These are phyloP conservation scores for Candida succiphila DNA, from an alignment of 805 yeast genomes.

Conservation along the genomic window DNA sequence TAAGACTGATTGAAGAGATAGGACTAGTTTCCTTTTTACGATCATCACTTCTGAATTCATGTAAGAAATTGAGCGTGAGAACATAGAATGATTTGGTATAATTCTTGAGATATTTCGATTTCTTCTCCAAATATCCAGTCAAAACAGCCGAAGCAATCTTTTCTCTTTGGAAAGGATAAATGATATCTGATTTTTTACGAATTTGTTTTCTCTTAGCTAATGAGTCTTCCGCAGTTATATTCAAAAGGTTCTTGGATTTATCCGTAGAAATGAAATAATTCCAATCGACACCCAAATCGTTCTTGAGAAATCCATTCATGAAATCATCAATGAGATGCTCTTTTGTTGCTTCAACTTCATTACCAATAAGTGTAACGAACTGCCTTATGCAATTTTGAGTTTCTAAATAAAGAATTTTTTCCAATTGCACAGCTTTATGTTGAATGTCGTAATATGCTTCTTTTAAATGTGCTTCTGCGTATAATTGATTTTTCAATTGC, in stretches of 20 bases:
- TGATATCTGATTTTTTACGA: conserved; percentile 38
- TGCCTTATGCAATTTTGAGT: conserved; percentile 46
- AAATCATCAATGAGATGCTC: conserved; percentile 45
- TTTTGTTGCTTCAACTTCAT: conserved; percentile 38
- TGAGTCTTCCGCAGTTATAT: conserved; percentile 22
- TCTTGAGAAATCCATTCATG: conserved; percentile 37
- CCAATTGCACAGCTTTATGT: conserved; percentile 54
- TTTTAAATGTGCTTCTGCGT: conserved; percentile 55
- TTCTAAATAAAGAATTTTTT: conserved; percentile 50
- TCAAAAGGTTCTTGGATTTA: conserved; percentile 30
- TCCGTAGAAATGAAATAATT: conserved; percentile 47
- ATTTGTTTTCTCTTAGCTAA: conserved; percentile 23
- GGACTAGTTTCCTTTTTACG: conserved; percentile 44
- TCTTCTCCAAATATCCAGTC: conserved; percentile 50
- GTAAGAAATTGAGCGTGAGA: conserved; percentile 55
- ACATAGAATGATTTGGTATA: conserved; percentile 58
- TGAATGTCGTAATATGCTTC: conserved; percentile 60
- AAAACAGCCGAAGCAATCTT: conserved; percentile 42
- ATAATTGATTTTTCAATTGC: conserved; percentile 53
- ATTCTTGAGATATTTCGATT: conserved; percentile 51
- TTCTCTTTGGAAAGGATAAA: conserved; percentile 45
- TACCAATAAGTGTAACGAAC: conserved; percentile 40
- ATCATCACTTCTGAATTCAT: conserved; percentile 53
- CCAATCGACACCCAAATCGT: conserved; percentile 62
- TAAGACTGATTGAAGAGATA: conserved; percentile 28